Percentiles rank a stretch among this genome's conserved stretches.
Evolutionary conservation across 371 early-diverging fungal species (phyloP).

Genomic region (Catenaria anguillulae): DNA sequence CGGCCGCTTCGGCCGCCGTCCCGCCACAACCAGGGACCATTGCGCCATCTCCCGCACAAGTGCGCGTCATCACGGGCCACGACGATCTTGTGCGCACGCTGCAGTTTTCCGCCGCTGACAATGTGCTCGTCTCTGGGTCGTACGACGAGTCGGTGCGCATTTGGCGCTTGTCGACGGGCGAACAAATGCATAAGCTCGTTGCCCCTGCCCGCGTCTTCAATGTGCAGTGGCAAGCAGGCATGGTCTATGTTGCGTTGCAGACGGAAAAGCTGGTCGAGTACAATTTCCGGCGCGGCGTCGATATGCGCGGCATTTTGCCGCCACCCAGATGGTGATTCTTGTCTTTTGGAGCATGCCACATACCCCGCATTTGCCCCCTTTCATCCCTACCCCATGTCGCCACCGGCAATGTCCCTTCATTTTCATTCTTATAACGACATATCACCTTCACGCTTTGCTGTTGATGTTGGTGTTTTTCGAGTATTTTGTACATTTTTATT

Average conservation of each 20-base stretch:
- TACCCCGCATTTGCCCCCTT: too few relatives aligned
- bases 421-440: too few relatives aligned
- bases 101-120: slow-evolving; percentile 16
- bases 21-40: slow-evolving; percentile 24
- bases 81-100: slow-evolving; percentile 32
- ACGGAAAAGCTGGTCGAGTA: not conserved
- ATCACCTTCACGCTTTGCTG: too few relatives aligned
- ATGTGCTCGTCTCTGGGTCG: slow-evolving; percentile 26
- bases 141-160: slow-evolving; percentile 33
- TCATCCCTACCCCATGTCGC: too few relatives aligned
- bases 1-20: slow-evolving; percentile 16
- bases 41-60: slow-evolving; percentile 18
- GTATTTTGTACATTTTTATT: too few relatives aligned
- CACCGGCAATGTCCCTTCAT: too few relatives aligned
- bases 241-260: not conserved
- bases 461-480: too few relatives aligned
- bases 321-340: too few relatives aligned
- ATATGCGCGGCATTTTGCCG: slow-evolving; percentile 2
- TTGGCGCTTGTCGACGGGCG: slow-evolving; percentile 14
- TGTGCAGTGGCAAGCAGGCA: slow-evolving; percentile 14
- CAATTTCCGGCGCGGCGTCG: not conserved
- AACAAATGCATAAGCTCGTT: not conserved
- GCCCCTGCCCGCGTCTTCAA: slow-evolving; percentile 20
- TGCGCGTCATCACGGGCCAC: slow-evolving; percentile 26
- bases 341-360: too few relatives aligned